Evolutionary conservation across 257 asterid species (phyloP).

Genomic region (Dorcoceras hygrometricum): DNA sequence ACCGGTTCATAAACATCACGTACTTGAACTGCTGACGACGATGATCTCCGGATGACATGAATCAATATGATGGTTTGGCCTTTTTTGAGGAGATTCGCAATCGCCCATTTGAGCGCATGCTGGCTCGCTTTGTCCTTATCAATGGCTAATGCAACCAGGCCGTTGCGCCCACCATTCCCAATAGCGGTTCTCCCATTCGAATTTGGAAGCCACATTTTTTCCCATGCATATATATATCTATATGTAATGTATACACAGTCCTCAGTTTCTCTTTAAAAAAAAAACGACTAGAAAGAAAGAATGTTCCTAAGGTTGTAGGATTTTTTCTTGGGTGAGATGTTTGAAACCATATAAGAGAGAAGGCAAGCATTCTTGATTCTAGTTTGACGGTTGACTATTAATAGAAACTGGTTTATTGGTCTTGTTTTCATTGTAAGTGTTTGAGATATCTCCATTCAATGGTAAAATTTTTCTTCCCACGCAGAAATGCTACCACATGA

Average conservation of each 20-base stretch:
- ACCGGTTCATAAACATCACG: too few species aligned
- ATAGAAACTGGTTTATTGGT: background rate
- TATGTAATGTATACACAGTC: too few species aligned
- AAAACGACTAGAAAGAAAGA: too few species aligned
- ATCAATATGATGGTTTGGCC: slow-evolving; percentile 85
- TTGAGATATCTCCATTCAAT: too few species aligned
- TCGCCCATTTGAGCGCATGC: slow-evolving; percentile 76
- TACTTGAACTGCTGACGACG: slow-evolving; percentile 36
- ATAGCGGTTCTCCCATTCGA: slow-evolving; percentile 16
- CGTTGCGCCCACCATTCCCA: slow-evolving; percentile 44
- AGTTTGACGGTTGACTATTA: background rate
- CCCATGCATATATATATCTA: too few species aligned
- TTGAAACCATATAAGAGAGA: background rate
- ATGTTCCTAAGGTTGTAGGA: background rate
- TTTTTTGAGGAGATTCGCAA: slow-evolving; percentile 55
- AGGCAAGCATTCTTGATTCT: background rate
- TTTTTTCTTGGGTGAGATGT: background rate
- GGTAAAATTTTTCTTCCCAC: background rate
- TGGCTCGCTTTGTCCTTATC: slow-evolving; percentile 89
- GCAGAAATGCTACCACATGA: background rate
- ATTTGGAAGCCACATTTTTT: slow-evolving; percentile 57
- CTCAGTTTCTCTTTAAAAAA: background rate
- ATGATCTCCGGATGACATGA: slow-evolving; percentile 48
- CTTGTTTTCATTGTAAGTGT: background rate
- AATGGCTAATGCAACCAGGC: slow-evolving; percentile 81